Conservation (phyloP, 2,329 filamentous ascomycete species). For the Beauveria bassiana region DNA sequence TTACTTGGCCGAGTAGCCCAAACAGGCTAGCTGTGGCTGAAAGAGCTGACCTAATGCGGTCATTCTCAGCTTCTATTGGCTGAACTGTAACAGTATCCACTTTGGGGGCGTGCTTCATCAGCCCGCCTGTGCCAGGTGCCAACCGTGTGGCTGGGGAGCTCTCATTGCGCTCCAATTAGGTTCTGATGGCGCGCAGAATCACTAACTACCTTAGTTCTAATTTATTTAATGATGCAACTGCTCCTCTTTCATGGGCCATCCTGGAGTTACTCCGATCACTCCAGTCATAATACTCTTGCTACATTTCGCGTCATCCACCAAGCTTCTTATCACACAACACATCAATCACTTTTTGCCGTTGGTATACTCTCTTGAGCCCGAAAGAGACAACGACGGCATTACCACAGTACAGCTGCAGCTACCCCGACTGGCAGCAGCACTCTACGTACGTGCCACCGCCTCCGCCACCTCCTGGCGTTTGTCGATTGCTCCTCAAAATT, state of each 20-base stretch:
- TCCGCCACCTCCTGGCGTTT: neutral
- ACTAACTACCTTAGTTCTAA: neutral
- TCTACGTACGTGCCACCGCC: neutral
- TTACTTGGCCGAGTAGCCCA: conserved; percentile 25
- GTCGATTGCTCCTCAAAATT: neutral
- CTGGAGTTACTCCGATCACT: neutral
- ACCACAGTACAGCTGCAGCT: neutral
- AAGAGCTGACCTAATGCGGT: neutral
- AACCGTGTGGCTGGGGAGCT: conserved; percentile 1
- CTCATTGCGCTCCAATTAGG: neutral
- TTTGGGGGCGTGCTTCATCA: no score
- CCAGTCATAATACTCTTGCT: neutral
- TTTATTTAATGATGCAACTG: neutral
- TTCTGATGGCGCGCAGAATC: neutral
- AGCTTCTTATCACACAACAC: neutral
- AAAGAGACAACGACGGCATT: neutral
- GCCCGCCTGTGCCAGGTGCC: neutral
- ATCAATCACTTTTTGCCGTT: neutral
- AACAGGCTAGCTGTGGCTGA: conserved; percentile 1
- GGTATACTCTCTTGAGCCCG: neutral
- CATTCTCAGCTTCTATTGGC: neutral
- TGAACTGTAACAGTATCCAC: no score
- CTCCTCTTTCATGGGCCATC: neutral
- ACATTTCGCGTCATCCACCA: neutral
- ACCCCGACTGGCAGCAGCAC: neutral